These are phyloP conservation scores for Boletus pseudopeckii DNA, from an alignment of 768 basidiomycete genomes.

Conservation along the genomic window DNA sequence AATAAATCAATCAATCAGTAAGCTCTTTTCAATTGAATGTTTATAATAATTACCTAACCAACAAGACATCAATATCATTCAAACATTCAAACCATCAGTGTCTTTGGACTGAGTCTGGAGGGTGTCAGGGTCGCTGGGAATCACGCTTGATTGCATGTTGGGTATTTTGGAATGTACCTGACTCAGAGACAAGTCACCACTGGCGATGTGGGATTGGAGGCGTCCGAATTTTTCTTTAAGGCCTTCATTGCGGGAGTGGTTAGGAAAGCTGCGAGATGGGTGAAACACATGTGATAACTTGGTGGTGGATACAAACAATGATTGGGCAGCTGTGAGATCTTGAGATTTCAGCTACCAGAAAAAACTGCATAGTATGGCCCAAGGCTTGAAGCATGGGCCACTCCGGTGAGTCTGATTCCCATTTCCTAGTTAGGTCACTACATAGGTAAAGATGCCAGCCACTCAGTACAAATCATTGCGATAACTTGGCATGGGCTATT, in stretches of 20 bases:
- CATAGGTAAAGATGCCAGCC: too few species aligned
- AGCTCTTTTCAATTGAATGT: not conserved
- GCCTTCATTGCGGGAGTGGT: not conserved
- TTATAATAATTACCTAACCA: not conserved
- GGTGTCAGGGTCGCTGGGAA: not conserved
- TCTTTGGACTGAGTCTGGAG: not conserved
- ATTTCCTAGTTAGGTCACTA: too few species aligned
- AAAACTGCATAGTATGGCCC: too few species aligned
- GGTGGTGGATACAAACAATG: not conserved
- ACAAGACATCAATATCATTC: not conserved
- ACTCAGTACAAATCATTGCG: too few species aligned
- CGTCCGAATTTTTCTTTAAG: not conserved
- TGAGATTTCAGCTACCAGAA: too few species aligned
- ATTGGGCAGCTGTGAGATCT: too few species aligned
- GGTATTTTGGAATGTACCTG: not conserved
- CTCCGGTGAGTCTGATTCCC: too few species aligned
- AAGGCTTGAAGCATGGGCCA: too few species aligned
- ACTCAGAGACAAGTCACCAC: not conserved
- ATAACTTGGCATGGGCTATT: too few species aligned
- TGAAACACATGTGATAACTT: not conserved
- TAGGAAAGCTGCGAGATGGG: not conserved
- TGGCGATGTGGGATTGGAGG: not conserved
- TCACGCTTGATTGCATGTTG: not conserved
- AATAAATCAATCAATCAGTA: not conserved
- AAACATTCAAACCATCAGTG: not conserved